Conservation (phyloP, 1,284 basidiomycete genomes). For the Cystobasidium slooffiae region DNA sequence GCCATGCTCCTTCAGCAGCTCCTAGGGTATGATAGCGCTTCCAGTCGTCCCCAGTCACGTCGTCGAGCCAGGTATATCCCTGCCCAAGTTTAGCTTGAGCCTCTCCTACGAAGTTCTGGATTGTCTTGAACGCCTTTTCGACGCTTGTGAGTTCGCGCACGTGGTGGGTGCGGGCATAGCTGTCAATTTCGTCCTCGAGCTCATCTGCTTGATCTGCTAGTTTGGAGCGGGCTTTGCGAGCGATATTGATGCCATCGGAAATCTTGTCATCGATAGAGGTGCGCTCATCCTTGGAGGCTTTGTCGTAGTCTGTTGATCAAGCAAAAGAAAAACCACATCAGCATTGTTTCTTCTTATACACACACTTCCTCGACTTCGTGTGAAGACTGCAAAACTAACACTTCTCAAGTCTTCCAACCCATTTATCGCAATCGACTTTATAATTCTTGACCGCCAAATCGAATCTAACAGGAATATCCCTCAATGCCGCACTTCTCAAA, state of each 20-base stretch:
- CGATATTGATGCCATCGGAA: conserved; percentile 39
- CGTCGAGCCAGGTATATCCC: conserved; percentile 51
- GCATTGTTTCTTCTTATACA: neutral
- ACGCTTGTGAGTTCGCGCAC: conserved; percentile 46
- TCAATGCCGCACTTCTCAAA: conserved; percentile 45
- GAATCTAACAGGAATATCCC: conserved; percentile 50
- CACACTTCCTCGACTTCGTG: neutral
- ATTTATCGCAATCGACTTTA: conserved; percentile 45
- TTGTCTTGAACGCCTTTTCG: conserved; percentile 46
- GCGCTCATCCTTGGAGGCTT: conserved; percentile 23
- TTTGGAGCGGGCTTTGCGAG: conserved; percentile 46
- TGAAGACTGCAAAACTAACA: conserved; percentile 1
- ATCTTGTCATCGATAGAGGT: conserved; percentile 24
- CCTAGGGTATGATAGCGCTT: conserved; percentile 50
- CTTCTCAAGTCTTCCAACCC: conserved; percentile 25
- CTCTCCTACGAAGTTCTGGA: conserved; percentile 47
- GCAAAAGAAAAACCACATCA: neutral
- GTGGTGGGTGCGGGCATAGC: conserved; percentile 39
- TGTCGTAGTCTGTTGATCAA: conserved; percentile 28
- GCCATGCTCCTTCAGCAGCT: conserved; percentile 48
- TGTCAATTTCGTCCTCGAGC: conserved; percentile 47
- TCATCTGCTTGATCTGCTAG: conserved; percentile 45
- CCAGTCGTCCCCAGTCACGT: conserved; percentile 51
- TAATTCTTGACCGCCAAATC: conserved; percentile 43
- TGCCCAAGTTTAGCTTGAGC: conserved; percentile 51